These are phyloP conservation scores for Amaranthus tricolor DNA, from an alignment of 179 eudicot species.

Conservation along the genomic window DNA sequence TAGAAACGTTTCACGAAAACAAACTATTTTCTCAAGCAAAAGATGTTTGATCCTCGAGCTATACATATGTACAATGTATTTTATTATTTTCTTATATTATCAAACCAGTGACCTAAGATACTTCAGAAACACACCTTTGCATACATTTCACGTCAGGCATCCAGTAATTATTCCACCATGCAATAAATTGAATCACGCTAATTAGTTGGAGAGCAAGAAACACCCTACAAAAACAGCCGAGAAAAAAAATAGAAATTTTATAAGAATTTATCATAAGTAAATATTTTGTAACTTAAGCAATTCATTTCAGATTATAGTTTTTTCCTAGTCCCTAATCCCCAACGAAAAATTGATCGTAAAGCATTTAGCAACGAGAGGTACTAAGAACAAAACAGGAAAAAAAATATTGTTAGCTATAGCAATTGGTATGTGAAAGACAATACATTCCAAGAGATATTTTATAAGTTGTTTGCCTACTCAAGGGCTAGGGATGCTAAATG, in stretches of 20 bases:
- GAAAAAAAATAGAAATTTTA: neutral
- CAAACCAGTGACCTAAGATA: neutral
- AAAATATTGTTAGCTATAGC: neutral
- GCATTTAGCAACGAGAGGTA: neutral
- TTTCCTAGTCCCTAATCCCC: too few relatives aligned
- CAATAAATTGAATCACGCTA: conserved; percentile 85
- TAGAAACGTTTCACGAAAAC: neutral
- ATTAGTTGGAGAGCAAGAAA: conserved; percentile 86
- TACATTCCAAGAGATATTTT: neutral
- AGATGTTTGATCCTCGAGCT: neutral
- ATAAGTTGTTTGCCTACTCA: neutral
- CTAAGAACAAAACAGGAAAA: neutral
- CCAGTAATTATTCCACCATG: conserved; percentile 95
- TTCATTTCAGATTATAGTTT: neutral
- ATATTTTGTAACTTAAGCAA: neutral
- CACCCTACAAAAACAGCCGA: conserved; percentile 41
- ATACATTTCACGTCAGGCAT: conserved; percentile 65
- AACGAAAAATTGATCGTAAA: neutral
- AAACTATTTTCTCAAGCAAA: neutral
- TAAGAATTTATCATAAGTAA: neutral
- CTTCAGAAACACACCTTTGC: conserved; percentile 49
- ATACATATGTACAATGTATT: neutral
- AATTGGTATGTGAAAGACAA: neutral
- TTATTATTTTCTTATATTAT: neutral
- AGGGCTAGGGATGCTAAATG: neutral